Evolutionary conservation across 2,329 filamentous ascomycete genomes (phyloP), one percentile per base, ranked within the genome.

Genomic region (Aspergillus udagawae): DNA sequence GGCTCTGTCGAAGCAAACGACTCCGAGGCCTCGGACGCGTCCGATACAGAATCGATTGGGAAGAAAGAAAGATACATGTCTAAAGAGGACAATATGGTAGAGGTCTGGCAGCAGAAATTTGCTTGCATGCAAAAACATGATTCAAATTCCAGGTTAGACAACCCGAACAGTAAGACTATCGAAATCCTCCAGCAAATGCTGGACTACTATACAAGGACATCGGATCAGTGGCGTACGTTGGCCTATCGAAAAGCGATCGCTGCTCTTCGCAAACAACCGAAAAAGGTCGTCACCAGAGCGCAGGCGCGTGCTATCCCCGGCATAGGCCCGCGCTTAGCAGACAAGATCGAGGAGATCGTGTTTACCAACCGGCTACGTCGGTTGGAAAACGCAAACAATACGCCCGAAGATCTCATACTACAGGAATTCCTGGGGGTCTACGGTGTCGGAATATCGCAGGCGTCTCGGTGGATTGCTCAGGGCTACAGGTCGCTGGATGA

Each of bases 311-410:
- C 75, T 1, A 79, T 97, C 1, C 85, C 86, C 0, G 83, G 81
- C 57, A 86, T 97, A 38, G 92, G 92, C 7, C 66, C 79, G 10
- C 83, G 90, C 1, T 77, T 97, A 1, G 92, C 92, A 0, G 79
- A 83, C 27, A 96, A 96, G 72, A 94, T 97, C 61, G 90, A 94
- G 66, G 93, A 97, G 69, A 96, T 97, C 47, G 90, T 86, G 2
- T 80, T 81, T 42, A 96, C 91, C 0, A 83, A 91, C 65, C 80
- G 81, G 27, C 82, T 97, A 0, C 83, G 83, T 45, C 83, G 88
- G 41, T 80, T 97, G 0, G 88, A 96, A 35, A 85, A 87, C 64
- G 84, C 89, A 0, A 82, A 83, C 54, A 74, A 80, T 3, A 88
- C 95, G 49, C 84, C 88, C 0, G 78, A 81, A n/a, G 85, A 91